phyloP scores from a whole-genome alignment of 805 yeast species.

The Candida silvatica region DNA sequence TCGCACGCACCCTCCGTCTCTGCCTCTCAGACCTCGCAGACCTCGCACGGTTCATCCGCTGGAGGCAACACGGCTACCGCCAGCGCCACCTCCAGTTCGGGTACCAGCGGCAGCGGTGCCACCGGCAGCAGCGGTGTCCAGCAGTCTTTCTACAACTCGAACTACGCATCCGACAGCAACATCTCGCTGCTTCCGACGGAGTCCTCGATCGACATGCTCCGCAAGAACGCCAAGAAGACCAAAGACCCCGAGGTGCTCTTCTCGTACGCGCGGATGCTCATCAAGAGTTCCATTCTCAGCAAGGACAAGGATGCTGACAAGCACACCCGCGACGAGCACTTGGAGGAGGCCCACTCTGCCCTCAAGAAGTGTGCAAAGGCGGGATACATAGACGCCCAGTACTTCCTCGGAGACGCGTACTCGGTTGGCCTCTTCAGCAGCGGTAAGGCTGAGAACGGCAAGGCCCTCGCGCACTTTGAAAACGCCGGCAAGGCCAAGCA shows the following conservation, averaged over 20 bases:
- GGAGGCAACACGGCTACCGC: too few species aligned
- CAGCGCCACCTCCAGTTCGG: not conserved
- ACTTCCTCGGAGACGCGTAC: conserved; percentile 82
- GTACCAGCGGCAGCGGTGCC: not conserved
- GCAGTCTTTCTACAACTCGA: not conserved
- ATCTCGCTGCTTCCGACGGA: conserved; percentile 26
- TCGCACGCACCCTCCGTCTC: too few species aligned
- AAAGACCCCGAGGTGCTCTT: conserved; percentile 83
- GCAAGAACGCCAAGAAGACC: conserved; percentile 75
- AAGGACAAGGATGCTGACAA: conserved; percentile 5
- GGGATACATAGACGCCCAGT: conserved; percentile 76
- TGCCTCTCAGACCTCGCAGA: too few species aligned
- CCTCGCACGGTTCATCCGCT: too few species aligned
- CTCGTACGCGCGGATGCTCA: conserved; percentile 77
- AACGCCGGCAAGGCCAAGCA: conserved; percentile 93
- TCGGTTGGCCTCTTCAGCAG: conserved; percentile 61
- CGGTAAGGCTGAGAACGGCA: conserved; percentile 70
- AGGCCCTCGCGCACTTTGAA: conserved; percentile 70
- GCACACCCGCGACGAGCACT: conserved; percentile 41
- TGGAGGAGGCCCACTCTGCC: conserved; percentile 70
- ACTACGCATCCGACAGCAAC: not conserved
- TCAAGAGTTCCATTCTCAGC: conserved; percentile 27
- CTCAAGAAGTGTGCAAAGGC: conserved; percentile 24
- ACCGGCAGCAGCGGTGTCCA: too few species aligned
- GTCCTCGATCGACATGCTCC: conserved; percentile 80